A percentile compares a stretch with the other conserved stretches of the same genome.
phyloP scores from a whole-genome alignment of 1,139 yeast genomes.

The Taphrina betulina region DNA sequence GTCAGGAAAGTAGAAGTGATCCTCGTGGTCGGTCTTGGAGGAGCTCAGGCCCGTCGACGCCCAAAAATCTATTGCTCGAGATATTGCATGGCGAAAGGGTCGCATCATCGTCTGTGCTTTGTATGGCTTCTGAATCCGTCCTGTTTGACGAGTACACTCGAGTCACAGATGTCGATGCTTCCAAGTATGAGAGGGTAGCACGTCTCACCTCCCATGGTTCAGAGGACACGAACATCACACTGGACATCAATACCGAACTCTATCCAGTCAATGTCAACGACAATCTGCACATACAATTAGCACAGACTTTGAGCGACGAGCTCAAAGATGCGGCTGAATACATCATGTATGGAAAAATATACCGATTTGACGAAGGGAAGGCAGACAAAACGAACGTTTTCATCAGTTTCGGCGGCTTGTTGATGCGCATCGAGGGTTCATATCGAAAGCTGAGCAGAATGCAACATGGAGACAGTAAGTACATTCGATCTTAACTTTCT shows the following conservation, averaged over 20 bases:
- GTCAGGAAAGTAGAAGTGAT: too few species aligned
- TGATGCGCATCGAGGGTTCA: constrained; percentile 92
- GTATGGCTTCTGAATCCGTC: constrained; percentile 48
- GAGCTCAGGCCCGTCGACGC: too few species aligned
- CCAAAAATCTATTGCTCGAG: too few species aligned
- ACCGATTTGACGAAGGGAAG: constrained; percentile 87
- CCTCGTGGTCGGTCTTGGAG: too few species aligned
- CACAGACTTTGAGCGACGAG: constrained; percentile 64
- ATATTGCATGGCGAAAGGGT: too few species aligned
- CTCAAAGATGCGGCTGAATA: constrained; percentile 97
- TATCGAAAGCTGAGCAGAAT: constrained; percentile 83
- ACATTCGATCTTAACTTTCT: background rate
- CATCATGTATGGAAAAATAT: constrained; percentile 97
- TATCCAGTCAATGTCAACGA: constrained; percentile 81
- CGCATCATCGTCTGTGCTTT: too few species aligned
- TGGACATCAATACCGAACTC: constrained; percentile 89
- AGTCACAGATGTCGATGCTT: constrained; percentile 80
- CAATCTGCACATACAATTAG: constrained; percentile 82
- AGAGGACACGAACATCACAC: constrained; percentile 75
- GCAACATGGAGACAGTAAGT: constrained; percentile 74
- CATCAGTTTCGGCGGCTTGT: constrained; percentile 91
- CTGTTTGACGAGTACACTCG: constrained; percentile 92
- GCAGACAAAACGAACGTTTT: constrained; percentile 67
- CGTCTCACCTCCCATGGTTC: constrained; percentile 88
- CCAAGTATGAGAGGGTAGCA: constrained; percentile 87